Evolutionary conservation across 148 eudicot species (phyloP).

Genomic region (Rheum nobile): DNA sequence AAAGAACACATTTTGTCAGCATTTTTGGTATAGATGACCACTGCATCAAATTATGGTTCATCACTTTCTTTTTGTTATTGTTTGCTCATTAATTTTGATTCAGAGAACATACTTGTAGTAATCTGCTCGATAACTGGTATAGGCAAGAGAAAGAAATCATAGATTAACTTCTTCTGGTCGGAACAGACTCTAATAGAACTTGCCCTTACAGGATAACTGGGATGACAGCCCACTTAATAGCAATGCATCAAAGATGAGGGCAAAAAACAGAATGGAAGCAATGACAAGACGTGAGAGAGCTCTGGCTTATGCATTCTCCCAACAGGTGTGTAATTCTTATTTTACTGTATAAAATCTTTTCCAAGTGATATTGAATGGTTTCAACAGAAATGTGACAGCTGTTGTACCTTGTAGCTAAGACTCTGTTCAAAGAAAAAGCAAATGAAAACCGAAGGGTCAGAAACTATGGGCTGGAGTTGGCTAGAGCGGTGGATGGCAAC

Average conservation of each 20-base stretch:
- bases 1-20: not conserved
- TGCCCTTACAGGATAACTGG: constrained; percentile 54
- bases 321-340: constrained; percentile 39
- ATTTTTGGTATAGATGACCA: not conserved
- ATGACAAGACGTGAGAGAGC: constrained; percentile 87
- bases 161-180: too few relatives aligned
- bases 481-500: constrained; percentile 95
- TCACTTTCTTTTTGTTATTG: not conserved
- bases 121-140: not conserved
- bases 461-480: constrained; percentile 76
- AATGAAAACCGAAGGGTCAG: constrained; percentile 27
- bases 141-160: not conserved
- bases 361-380: not conserved
- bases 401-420: constrained; percentile 33
- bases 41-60: not conserved
- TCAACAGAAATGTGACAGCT: not conserved
- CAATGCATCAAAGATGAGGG: constrained; percentile 49
- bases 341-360: not conserved
- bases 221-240: constrained; percentile 73
- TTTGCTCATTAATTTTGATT: not conserved
- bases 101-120: not conserved
- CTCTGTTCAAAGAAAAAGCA: constrained; percentile 67
- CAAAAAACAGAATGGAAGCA: constrained; percentile 60
- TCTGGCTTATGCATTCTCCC: constrained; percentile 81
- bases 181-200: too few relatives aligned